Conservation (phyloP, 352 stramenopile species). For the Thraustochytrium striatum region DNA sequence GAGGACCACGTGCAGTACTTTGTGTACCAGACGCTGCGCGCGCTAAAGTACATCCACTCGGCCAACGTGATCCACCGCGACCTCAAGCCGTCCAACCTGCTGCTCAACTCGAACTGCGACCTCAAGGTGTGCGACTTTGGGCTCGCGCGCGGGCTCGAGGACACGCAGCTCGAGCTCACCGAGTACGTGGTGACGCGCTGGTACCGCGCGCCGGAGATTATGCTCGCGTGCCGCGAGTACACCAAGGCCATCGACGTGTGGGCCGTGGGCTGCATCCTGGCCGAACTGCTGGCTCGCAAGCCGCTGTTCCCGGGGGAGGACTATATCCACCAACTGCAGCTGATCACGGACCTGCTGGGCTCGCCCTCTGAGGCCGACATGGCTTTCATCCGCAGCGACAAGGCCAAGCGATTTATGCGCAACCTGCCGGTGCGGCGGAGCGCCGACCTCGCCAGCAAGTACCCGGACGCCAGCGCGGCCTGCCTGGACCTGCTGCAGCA, state of each 20-base stretch:
- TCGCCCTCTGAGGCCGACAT: constrained; percentile 76
- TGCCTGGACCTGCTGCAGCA: constrained; percentile 78
- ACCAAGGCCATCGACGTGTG: constrained; percentile 60
- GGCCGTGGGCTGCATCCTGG: constrained; percentile 81
- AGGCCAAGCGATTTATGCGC: constrained; percentile 73
- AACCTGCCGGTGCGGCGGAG: neutral
- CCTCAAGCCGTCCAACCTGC: constrained; percentile 94
- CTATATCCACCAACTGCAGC: constrained; percentile 98
- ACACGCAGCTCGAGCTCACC: constrained; percentile 55
- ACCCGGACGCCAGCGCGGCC: constrained; percentile 63
- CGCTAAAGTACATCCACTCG: constrained; percentile 85
- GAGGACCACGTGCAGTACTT: constrained; percentile 89
- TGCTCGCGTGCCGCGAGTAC: constrained; percentile 97
- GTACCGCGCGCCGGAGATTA: constrained; percentile 89
- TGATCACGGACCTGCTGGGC: constrained; percentile 85
- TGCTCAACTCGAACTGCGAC: constrained; percentile 87
- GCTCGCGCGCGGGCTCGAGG: constrained; percentile 59
- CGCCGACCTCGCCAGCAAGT: constrained; percentile 58
- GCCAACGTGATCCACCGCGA: constrained; percentile 90
- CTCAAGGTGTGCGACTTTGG: constrained; percentile 86
- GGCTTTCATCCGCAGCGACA: constrained; percentile 84
- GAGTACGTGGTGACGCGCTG: constrained; percentile 88
- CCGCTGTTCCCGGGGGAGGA: constrained; percentile 90
- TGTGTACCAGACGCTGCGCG: constrained; percentile 73
- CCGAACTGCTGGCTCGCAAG: constrained; percentile 79